Evolutionary conservation across 306 rosid genomes (phyloP).

Genomic region (Adenanthera pavonina): DNA sequence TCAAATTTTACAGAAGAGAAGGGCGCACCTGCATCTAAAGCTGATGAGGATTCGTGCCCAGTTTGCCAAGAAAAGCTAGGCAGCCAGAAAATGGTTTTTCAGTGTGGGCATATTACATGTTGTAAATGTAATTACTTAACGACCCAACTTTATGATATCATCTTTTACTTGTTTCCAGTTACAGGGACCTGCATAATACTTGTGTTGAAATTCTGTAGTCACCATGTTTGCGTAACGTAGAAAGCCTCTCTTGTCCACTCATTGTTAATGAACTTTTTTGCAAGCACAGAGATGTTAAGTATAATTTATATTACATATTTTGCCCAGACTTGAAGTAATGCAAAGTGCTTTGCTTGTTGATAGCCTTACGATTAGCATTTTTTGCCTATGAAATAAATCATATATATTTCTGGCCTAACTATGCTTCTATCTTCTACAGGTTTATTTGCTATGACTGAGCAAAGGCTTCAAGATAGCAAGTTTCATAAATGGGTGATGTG

Average conservation of each 20-base stretch:
- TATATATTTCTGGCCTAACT: constrained; percentile 13
- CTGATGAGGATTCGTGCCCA: constrained; percentile 83
- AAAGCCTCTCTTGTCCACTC: constrained; percentile 18
- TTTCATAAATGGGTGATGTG: constrained; percentile 85
- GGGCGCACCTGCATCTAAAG: constrained; percentile 46
- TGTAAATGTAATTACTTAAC: constrained; percentile 79
- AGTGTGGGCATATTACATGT: constrained; percentile 92
- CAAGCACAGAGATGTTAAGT: constrained; percentile 23
- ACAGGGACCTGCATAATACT: constrained; percentile 7
- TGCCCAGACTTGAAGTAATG: constrained; percentile 16
- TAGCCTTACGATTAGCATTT: constrained; percentile 23
- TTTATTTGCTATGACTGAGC: constrained; percentile 87
- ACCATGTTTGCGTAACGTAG: constrained; percentile 24
- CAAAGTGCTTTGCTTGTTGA: constrained; percentile 17
- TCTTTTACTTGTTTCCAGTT: constrained; percentile 7
- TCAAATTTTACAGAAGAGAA: constrained; percentile 53
- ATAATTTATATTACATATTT: constrained; percentile 28
- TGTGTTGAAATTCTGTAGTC: constrained; percentile 19
- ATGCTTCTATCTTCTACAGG: constrained; percentile 54
- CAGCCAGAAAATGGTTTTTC: constrained; percentile 90
- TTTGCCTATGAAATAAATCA: constrained; percentile 19
- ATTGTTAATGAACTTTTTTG: background rate
- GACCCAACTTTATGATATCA: constrained; percentile 30
- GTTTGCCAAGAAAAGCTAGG: constrained; percentile 86
- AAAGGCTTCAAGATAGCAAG: constrained; percentile 55